These are phyloP conservation scores for Fusarium citri DNA, from an alignment of 2,329 filamentous ascomycete species.

Conservation along the genomic window DNA sequence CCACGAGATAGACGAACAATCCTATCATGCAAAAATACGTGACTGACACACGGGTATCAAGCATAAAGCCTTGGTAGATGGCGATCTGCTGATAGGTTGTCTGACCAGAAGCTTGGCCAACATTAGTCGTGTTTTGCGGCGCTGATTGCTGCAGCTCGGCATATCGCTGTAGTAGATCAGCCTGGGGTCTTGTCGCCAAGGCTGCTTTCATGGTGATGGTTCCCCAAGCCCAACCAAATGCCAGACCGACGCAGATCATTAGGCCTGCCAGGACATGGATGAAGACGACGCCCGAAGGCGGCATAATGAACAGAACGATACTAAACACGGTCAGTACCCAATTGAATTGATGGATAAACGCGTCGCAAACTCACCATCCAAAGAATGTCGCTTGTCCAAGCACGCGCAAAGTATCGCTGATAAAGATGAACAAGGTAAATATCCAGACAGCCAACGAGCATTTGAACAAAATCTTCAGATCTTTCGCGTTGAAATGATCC, in stretches of 20 bases:
- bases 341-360: rapidly evolving
- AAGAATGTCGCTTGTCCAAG: constrained; percentile 30
- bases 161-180: constrained; percentile 26
- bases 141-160: constrained; percentile 17
- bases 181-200: constrained; percentile 28
- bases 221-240: constrained; percentile 35
- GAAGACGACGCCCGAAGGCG: constrained; percentile 39
- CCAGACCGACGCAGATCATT: constrained; percentile 29
- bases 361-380: constrained; percentile 7
- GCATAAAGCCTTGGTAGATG: constrained; percentile 32
- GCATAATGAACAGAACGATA: constrained; percentile 37
- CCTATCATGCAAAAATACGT: constrained; percentile 40
- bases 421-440: constrained; percentile 36
- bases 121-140: constrained; percentile 35
- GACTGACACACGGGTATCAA: constrained; percentile 28
- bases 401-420: constrained; percentile 28
- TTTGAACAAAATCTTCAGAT: constrained; percentile 41
- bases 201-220: constrained; percentile 37
- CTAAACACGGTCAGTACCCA: constrained; percentile 10
- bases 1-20: constrained; percentile 30
- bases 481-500: constrained; percentile 39
- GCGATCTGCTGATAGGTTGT: constrained; percentile 21
- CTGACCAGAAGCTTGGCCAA: constrained; percentile 18
- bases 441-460: constrained; percentile 40
- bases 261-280: constrained; percentile 33